Evolutionary conservation across 176 grass and related monocot genomes (phyloP).

Genomic region (Eleusine coracana): DNA sequence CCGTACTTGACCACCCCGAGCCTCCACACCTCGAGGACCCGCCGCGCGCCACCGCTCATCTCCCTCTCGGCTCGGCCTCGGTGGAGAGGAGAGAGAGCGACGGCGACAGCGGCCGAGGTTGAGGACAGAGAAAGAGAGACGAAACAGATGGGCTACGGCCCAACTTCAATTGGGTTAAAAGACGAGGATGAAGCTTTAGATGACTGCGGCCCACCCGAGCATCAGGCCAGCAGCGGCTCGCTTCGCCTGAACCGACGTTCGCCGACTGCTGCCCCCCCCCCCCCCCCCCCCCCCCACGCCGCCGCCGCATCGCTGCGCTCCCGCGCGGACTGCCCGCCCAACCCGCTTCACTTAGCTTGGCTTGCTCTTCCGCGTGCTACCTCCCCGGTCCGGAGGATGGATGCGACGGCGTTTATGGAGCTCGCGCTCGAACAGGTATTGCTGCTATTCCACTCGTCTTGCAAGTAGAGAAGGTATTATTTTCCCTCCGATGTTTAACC

Average conservation of each 20-base stretch:
- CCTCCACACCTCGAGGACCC: slow-evolving; percentile 70
- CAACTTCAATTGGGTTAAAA: background rate
- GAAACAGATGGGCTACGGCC: slow-evolving; percentile 6
- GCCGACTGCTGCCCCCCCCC: background rate
- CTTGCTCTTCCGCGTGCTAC: background rate
- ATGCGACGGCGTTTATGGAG: slow-evolving; percentile 54
- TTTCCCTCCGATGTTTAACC: background rate
- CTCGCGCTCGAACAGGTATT: slow-evolving; percentile 74
- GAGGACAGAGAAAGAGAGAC: background rate
- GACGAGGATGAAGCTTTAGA: background rate
- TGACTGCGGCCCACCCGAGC: background rate
- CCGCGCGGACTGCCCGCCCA: background rate
- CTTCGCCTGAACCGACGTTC: background rate
- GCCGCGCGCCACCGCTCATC: slow-evolving; percentile 47
- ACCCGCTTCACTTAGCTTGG: background rate
- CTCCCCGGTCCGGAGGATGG: slow-evolving; percentile 11
- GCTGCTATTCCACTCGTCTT: background rate
- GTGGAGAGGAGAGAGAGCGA: background rate
- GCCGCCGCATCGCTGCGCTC: background rate
- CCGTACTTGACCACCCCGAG: slow-evolving; percentile 70
- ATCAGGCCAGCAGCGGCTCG: background rate
- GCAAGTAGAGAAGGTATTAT: background rate
- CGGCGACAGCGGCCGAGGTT: background rate
- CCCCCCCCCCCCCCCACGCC: background rate
- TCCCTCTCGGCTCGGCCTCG: slow-evolving; percentile 25